These are phyloP conservation scores for Stramenopiles sp. DNA, from an alignment of 352 stramenopile genomes.

Conservation along the genomic window DNA sequence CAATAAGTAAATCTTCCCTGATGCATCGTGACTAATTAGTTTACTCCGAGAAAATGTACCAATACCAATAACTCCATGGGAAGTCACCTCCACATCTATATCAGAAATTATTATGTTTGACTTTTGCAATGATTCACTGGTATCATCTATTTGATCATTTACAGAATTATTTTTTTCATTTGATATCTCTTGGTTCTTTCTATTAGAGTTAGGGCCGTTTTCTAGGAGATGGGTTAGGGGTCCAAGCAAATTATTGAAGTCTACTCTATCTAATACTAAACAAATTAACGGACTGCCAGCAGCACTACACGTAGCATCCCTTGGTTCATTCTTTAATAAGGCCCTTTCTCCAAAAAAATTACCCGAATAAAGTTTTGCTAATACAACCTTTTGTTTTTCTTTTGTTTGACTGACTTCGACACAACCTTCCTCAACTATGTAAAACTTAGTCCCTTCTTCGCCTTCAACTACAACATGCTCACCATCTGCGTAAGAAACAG, in stretches of 20 bases:
- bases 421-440: slow-evolving; percentile 37
- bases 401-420: not conserved
- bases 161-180: too few relatives aligned
- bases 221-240: too few relatives aligned
- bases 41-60: slow-evolving; percentile 67
- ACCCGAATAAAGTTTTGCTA: not conserved
- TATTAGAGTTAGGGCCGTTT: too few relatives aligned
- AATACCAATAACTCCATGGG: too few relatives aligned
- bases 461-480: slow-evolving; percentile 68
- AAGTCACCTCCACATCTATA: too few relatives aligned
- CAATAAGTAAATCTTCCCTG: slow-evolving; percentile 28
- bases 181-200: too few relatives aligned
- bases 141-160: too few relatives aligned
- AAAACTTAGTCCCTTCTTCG: slow-evolving; percentile 72
- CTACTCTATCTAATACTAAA: too few relatives aligned
- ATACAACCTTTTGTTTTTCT: not conserved
- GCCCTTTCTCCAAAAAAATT: not conserved
- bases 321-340: not conserved
- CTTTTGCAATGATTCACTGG: too few relatives aligned
- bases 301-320: not conserved
- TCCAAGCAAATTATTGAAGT: too few relatives aligned
- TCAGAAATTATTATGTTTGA: too few relatives aligned
- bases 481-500: slow-evolving; percentile 37
- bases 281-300: not conserved
- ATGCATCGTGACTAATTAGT: slow-evolving; percentile 26